These are phyloP conservation scores for Shiraia sp. DNA, from an alignment of 2,329 filamentous ascomycete species.

Conservation along the genomic window DNA sequence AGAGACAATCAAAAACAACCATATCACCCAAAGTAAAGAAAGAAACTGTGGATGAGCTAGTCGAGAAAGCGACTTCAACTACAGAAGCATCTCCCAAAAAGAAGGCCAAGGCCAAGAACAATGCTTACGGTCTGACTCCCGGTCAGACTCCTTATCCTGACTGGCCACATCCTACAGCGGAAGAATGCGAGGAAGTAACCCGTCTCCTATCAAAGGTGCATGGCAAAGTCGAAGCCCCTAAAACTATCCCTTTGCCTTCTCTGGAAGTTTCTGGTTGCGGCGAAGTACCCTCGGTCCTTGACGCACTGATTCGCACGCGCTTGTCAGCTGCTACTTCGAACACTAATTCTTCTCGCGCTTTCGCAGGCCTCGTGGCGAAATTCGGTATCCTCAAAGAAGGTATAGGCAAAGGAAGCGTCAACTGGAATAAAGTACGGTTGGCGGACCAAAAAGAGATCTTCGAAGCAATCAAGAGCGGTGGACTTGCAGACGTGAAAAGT, in stretches of 20 bases:
- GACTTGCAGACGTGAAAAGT: conserved; percentile 71
- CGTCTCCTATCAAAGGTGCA: conserved; percentile 67
- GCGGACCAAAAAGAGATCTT: conserved; percentile 65
- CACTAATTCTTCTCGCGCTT: conserved; percentile 66
- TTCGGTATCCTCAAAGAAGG: conserved; percentile 68
- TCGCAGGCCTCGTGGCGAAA: conserved; percentile 65
- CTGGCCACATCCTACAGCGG: conserved; percentile 65
- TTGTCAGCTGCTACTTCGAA: conserved; percentile 65
- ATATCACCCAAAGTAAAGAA: conserved; percentile 13
- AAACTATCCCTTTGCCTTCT: conserved; percentile 70
- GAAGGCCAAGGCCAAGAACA: conserved; percentile 42
- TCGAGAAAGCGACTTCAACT: conserved; percentile 28
- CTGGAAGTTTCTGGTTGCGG: conserved; percentile 72
- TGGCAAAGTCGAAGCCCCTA: conserved; percentile 65
- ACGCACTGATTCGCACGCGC: conserved; percentile 65
- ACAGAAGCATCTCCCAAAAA: conserved; percentile 41
- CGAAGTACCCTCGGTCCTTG: conserved; percentile 67
- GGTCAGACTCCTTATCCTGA: conserved; percentile 69
- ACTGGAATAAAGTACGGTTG: conserved; percentile 72
- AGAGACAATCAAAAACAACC: conserved; percentile 18
- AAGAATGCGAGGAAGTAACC: conserved; percentile 72
- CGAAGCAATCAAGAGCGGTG: conserved; percentile 70
- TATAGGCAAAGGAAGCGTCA: conserved; percentile 70
- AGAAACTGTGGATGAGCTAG: conserved; percentile 25
- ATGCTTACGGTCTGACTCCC: conserved; percentile 51